Percentiles rank a stretch among this genome's conserved stretches.
Evolutionary conservation across 2,329 filamentous ascomycete genomes (phyloP).

Genomic region (Arthrobotrys megalospora): DNA sequence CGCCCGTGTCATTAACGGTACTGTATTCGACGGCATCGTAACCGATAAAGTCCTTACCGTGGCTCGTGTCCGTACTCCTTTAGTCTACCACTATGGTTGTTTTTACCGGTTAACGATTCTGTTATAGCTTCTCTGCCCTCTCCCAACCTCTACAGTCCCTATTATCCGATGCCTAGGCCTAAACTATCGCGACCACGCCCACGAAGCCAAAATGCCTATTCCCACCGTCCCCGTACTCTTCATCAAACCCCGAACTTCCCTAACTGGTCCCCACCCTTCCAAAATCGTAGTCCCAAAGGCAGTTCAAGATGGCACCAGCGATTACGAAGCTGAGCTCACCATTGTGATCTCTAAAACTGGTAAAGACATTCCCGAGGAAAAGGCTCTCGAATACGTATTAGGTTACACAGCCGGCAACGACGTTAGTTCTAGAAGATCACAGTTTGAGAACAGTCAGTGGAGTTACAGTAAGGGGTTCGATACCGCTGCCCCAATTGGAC

Average conservation of each 20-base stretch:
- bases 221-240: slow-evolving; percentile 82
- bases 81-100: neutral
- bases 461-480: slow-evolving; percentile 80
- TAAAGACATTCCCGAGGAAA: slow-evolving; percentile 75
- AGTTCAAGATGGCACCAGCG: slow-evolving; percentile 78
- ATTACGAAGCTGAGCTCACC: slow-evolving; percentile 86
- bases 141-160: slow-evolving; percentile 43
- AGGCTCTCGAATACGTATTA: slow-evolving; percentile 80
- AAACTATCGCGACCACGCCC: slow-evolving; percentile 81
- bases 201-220: slow-evolving; percentile 78
- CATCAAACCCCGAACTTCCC: slow-evolving; percentile 78
- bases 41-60: slow-evolving; percentile 65
- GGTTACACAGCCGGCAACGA: slow-evolving; percentile 84
- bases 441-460: slow-evolving; percentile 84
- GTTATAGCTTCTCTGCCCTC: slow-evolving; percentile 42
- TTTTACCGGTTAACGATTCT: neutral
- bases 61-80: slow-evolving; percentile 61
- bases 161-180: slow-evolving; percentile 80
- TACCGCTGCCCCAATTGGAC: slow-evolving; percentile 81
- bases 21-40: slow-evolving; percentile 67
- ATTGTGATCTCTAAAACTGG: slow-evolving; percentile 79
- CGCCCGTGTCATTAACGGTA: slow-evolving; percentile 66
- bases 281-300: slow-evolving; percentile 76
- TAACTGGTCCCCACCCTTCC: slow-evolving; percentile 71
- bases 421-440: slow-evolving; percentile 76